Evolutionary conservation across 345 rosid species (phyloP), one percentile per base, ranked within the genome.

Genomic region (Lepidium didymum): DNA sequence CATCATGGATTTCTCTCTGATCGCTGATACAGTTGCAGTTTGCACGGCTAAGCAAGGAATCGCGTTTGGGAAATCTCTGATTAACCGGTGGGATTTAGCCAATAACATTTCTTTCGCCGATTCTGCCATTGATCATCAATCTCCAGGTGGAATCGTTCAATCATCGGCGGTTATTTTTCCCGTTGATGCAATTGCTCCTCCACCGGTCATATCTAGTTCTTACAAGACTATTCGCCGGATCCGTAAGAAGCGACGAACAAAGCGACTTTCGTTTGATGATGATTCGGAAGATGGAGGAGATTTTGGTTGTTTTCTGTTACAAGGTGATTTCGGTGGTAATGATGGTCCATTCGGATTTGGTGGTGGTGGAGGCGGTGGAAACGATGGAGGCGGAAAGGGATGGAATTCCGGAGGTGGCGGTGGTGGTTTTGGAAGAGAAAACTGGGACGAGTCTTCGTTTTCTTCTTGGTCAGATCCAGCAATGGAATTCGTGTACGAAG

Each of bases 401-500:
- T 85, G 97, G 96, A 78, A 81, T 70, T 83, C 40, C n/a, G 86
- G 81, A 9, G 82, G 85, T 11, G 74, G 59, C 4, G 59, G 82
- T 56, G 83, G 81, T 27, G 81, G 85, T 25, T 79, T 79, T 6
- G 93, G 84, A 6, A 80, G 83, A 15, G 82, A 80, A 10, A 63
- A 74, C 45, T 86, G 89, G 96, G 96, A 91, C 14, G 96, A 85
- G 42, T 76, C 86, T 18, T 75, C 78, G 4, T 82, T 78, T 55
- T 81, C 78, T 21, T 81, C 90, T 19, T 82, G 90, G 81, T 81
- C 84, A 0, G 79, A 56, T 64, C 80, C 84, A 1, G 96, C 97
- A 2, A 81, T 84, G 72, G 83, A 80, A 35, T 94, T 90, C 14
- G 79, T 90, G n/a, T 90, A 91, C 34, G 99, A 94, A 79, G 99